Conservation (phyloP, 148 eudicot genomes). For the Spergularia marina region DNA sequence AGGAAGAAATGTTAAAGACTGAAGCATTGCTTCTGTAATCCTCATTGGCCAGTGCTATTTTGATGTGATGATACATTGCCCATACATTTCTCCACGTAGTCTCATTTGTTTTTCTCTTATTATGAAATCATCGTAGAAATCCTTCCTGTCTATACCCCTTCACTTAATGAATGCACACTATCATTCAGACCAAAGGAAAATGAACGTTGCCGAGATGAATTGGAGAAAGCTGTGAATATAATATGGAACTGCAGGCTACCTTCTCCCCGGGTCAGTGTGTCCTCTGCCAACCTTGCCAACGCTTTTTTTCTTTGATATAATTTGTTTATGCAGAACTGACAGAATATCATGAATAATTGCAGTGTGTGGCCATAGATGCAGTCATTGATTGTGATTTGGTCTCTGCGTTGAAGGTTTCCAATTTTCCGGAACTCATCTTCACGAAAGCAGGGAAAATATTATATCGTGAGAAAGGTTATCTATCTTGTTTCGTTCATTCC, state of each 20-base stretch:
- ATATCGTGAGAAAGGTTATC: constrained; percentile 82
- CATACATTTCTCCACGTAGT: background rate
- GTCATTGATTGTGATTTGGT: constrained; percentile 69
- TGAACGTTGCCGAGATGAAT: constrained; percentile 68
- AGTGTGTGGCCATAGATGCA: constrained; percentile 98
- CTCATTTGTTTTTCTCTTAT: background rate
- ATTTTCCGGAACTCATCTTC: constrained; percentile 83
- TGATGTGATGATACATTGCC: background rate
- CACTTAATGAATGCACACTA: background rate
- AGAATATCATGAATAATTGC: constrained; percentile 10
- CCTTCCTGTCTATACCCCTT: background rate
- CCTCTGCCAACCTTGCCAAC: constrained; percentile 1
- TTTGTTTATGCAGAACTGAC: constrained; percentile 5
- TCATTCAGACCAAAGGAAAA: constrained; percentile 80
- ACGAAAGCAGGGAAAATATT: constrained; percentile 90
- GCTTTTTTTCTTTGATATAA: constrained; percentile 9
- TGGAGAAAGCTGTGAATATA: constrained; percentile 87
- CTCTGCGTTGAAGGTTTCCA: constrained; percentile 72
- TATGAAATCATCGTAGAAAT: background rate
- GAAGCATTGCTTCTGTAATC: background rate
- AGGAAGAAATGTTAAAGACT: background rate
- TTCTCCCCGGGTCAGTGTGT: constrained; percentile 80
- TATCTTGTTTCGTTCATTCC: background rate
- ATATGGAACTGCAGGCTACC: constrained; percentile 97
- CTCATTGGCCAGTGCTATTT: too few relatives aligned